These are phyloP conservation scores for Penicillium sp. DNA, from an alignment of 2,329 filamentous ascomycete species.

Conservation along the genomic window DNA sequence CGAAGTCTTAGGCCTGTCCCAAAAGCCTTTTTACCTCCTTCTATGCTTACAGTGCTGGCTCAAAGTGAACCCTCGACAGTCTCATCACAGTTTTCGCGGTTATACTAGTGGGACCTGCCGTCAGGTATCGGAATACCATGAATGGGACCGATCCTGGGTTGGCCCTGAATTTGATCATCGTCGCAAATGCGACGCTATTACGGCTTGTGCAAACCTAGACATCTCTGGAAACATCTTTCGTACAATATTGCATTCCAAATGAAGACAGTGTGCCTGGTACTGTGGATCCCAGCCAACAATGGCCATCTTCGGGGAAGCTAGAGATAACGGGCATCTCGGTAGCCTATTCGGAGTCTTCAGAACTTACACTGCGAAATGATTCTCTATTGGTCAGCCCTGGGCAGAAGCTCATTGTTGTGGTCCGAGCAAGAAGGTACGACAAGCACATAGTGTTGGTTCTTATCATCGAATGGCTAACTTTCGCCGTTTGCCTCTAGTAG, in stretches of 20 bases:
- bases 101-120: background rate
- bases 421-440: slow-evolving; percentile 8
- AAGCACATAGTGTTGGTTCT: background rate
- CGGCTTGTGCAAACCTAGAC: slow-evolving; percentile 1
- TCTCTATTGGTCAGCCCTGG: background rate
- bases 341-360: background rate
- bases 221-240: slow-evolving; percentile 5
- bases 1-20: slow-evolving; percentile 2
- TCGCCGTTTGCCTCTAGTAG: background rate
- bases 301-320: background rate
- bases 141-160: slow-evolving; percentile 2
- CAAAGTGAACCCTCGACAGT: slow-evolving; percentile 3
- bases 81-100: slow-evolving; percentile 2
- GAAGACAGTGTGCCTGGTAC: background rate
- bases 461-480: too few relatives aligned
- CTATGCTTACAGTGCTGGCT: slow-evolving; percentile 5
- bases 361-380: background rate
- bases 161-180: slow-evolving; percentile 7
- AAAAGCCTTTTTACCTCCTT: slow-evolving; percentile 6
- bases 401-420: slow-evolving; percentile 1
- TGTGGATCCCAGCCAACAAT: background rate
- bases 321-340: background rate
- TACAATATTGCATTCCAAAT: background rate
- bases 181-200: slow-evolving; percentile 6
- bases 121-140: slow-evolving; percentile 1